phyloP scores from a whole-genome alignment of 176 grass and related monocot genomes.

The Carex scoparia region DNA sequence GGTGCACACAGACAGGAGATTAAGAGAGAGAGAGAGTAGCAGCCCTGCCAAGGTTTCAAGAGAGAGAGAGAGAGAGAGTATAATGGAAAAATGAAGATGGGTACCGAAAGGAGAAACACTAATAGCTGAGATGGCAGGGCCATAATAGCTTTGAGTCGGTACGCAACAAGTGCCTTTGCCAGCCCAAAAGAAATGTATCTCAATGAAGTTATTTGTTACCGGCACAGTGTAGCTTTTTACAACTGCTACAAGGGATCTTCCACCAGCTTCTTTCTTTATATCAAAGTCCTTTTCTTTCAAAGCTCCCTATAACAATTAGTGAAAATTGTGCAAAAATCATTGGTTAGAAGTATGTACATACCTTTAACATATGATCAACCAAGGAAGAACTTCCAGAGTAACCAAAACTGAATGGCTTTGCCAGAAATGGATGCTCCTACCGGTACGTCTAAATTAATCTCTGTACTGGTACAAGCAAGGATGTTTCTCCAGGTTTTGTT shows the following conservation, averaged over 20 bases:
- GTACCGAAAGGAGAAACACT: constrained; percentile 56
- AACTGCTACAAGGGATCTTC: constrained; percentile 50
- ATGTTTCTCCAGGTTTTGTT: neutral
- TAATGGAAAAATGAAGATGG: neutral
- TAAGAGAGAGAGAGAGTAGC: neutral
- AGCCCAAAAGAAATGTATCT: constrained; percentile 96
- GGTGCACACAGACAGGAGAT: neutral
- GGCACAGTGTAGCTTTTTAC: constrained; percentile 43
- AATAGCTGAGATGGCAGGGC: constrained; percentile 60
- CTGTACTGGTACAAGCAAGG: neutral
- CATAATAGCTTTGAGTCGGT: constrained; percentile 63
- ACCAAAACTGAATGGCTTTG: neutral
- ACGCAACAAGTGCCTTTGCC: constrained; percentile 93
- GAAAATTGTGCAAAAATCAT: neutral
- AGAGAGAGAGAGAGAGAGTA: neutral
- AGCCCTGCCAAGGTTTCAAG: too few species aligned
- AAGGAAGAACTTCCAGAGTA: neutral
- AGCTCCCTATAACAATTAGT: constrained; percentile 37
- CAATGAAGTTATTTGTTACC: constrained; percentile 74
- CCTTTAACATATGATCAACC: neutral
- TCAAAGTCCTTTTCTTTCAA: constrained; percentile 70
- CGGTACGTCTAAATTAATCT: neutral
- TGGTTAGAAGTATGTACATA: neutral
- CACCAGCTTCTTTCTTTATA: constrained; percentile 73
- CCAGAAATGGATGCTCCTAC: neutral